Evolutionary conservation across 768 basidiomycete species (phyloP), one percentile per base, ranked within the genome.

Genomic region (Kwoniella pini): DNA sequence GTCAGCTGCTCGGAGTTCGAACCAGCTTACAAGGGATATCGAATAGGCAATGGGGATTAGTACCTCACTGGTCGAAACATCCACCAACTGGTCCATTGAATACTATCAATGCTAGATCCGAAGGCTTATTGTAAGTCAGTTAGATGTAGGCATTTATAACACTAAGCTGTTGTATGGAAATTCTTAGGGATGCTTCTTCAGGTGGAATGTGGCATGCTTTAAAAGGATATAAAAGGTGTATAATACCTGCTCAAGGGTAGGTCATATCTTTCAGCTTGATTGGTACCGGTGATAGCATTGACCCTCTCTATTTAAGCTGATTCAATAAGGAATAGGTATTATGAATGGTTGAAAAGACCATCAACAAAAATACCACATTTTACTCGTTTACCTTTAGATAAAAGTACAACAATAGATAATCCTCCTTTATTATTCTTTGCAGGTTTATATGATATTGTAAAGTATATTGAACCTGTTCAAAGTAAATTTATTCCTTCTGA

Each of bases 51-150:
- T 97, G 93, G 93, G 93, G 94, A 6, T 81, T 94, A 0, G 85
- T 92, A 1, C 91, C 90, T 0, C 86, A 89, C 73, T 93, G 87
- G 87, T 85, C 82, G 72, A 90, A 90, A 72, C 81, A 83, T 54
- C 89, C 93, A 64, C 79, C 79, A 2, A 81, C 82, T 0, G 70
- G 72, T 6, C 62, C 69, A 1, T 79, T 92, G 40, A 90, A 84
- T 68, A 96, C 94, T 0, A 95, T 90, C 62, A 98, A 98, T 66
- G 93, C 94, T 0, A 85, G 92, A 19, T 82, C 86, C 1, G 95
- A 98, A 78, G 88, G 86, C 54, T 81, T 98, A 28, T 63, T 74
- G 75, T 77, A 40, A 53, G 74, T n/a, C n/a, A n/a, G n/a, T n/a
- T n/a, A n/a, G n/a, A n/a, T n/a, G n/a, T n/a, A n/a, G n/a, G n/a